These are phyloP conservation scores for Chimonanthus salicifolius DNA, from an alignment of 164 flowering plant species.

Conservation along the genomic window DNA sequence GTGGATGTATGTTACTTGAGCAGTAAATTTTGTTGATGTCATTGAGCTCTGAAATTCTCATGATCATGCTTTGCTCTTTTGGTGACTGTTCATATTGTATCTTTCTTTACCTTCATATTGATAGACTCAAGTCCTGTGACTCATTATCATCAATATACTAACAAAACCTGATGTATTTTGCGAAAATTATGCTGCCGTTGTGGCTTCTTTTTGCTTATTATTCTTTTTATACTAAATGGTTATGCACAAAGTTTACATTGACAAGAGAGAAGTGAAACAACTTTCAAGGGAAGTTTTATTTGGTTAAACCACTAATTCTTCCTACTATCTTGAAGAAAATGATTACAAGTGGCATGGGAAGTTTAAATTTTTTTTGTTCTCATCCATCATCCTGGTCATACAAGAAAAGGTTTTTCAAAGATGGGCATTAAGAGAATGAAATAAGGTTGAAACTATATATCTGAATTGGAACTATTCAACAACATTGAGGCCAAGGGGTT, in stretches of 20 bases:
- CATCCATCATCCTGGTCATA: background rate
- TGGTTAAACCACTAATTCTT: background rate
- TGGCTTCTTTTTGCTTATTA: background rate
- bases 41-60: background rate
- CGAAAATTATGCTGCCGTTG: background rate
- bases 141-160: background rate
- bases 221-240: background rate
- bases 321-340: background rate
- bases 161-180: background rate
- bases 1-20: slow-evolving; percentile 64
- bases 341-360: background rate
- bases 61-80: background rate
- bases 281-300: background rate
- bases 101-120: background rate
- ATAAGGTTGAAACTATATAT: background rate
- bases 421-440: background rate
- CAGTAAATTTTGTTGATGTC: background rate
- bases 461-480: background rate
- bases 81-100: background rate
- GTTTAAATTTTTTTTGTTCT: background rate
- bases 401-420: background rate
- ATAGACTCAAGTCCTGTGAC: background rate
- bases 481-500: background rate
- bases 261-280: background rate
- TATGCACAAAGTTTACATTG: background rate